Base-by-base conservation (phyloP, 345 rosid species). In the Sisymbrium irio region DNA sequence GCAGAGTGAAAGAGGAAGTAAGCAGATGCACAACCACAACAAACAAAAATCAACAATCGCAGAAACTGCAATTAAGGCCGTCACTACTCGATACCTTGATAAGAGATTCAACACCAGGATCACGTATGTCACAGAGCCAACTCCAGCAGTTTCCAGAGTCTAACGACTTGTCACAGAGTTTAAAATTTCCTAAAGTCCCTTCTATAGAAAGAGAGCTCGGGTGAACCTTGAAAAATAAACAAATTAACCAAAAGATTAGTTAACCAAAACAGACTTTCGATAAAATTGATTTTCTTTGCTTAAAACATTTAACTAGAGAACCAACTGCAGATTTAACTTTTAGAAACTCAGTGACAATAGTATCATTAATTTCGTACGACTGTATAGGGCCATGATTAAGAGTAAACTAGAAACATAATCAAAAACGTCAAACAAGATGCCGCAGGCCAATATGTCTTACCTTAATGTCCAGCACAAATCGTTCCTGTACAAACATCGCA, bases 81-180 rank as follows among this genome's bases (percentile, higher is more conserved):
- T 45, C 62, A 64, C 22, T 57, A 49, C 63, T 62, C 46, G 42
- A 60, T 67, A 92, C 99, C 92, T 87, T 90, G 74, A 95, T 92
- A 68, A 95, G 93, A 71, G 99, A 95, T 69, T 95, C 99, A 18
- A 86, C 78, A 60, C 94, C 99, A 62, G 96, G 97, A 83, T 92
- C 89, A 45, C 99, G 98, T 75, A 95, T 87, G 82, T 95, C 99
- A 79, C 99, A 95, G 72, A 95, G 91, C 98, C 98, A 95, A 72
- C 92, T 80, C 93, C 97, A 92, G 73, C 83, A 83, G 72, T 88
- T 81, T 73, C 86, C 89, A 37, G 79, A 67, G 74, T 86, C 97
- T 67, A 90, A 86, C 18, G 99, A 92, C 97, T 82, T 85, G 78
- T 95, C 99, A 77, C 91, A 77, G 25, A 95, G 97, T 83, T 88